These are phyloP conservation scores for Sugiyamaella smithiae DNA, from an alignment of 805 yeast species.

Conservation along the genomic window DNA sequence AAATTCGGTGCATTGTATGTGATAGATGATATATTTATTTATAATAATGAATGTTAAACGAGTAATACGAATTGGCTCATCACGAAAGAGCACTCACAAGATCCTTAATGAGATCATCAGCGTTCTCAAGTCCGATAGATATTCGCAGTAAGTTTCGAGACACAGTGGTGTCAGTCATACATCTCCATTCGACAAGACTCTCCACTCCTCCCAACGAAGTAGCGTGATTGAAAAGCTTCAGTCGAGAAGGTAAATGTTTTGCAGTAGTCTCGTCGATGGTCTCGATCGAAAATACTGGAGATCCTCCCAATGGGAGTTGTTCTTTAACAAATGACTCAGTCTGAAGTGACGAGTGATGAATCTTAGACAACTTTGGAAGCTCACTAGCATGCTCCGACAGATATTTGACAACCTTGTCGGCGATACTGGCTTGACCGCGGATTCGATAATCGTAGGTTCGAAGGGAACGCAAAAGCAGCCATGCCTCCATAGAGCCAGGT, in stretches of 20 bases:
- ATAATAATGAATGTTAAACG: neutral
- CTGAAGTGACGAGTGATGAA: conserved; percentile 78
- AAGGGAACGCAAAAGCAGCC: conserved; percentile 69
- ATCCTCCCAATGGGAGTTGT: conserved; percentile 58
- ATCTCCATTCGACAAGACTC: conserved; percentile 88
- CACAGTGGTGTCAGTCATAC: conserved; percentile 61
- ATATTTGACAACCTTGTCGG: conserved; percentile 57
- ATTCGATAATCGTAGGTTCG: conserved; percentile 79
- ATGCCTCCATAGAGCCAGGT: conserved; percentile 73
- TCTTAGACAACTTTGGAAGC: conserved; percentile 48
- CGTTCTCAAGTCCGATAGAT: conserved; percentile 77
- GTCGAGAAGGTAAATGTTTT: conserved; percentile 56
- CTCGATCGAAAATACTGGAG: conserved; percentile 74
- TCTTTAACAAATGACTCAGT: conserved; percentile 59
- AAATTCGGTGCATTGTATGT: conserved; percentile 43
- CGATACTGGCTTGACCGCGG: conserved; percentile 59
- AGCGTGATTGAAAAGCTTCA: conserved; percentile 80
- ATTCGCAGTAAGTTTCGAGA: conserved; percentile 62
- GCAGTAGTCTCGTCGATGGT: conserved; percentile 54
- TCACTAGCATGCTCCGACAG: conserved; percentile 49
- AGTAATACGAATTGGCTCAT: neutral
- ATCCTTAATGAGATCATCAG: conserved; percentile 74
- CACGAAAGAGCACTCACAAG: conserved; percentile 48
- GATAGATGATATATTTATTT: conserved; percentile 6
- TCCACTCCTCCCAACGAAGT: conserved; percentile 93